Evolutionary conservation across 225 moss, liverwort and hornwort genomes (phyloP), one percentile per base, ranked within the genome.

Genomic region (Sphagnum contortum): DNA sequence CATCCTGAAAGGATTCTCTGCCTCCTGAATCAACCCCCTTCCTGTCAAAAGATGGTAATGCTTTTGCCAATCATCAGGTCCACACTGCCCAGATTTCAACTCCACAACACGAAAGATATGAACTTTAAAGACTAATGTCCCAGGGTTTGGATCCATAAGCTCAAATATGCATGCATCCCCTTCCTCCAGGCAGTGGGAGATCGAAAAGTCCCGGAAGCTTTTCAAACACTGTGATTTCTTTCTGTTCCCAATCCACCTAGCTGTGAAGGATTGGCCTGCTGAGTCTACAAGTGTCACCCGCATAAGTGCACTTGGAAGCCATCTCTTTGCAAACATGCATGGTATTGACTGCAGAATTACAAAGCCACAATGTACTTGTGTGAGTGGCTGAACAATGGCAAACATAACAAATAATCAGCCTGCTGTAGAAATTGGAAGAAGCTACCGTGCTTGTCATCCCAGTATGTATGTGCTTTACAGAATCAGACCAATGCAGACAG

Each of bases 151-250:
- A 67, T 81, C 81, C 72, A 81, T 72, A 58, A 81, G 81, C 65
- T 81, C 77, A 72, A 81, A 81, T 48, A 81, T 77, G 61, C 78
- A 68, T 14, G 77, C 77, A 64, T 81, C 81, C 66, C 81, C 81
- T 68, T 81, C 81, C 67, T 81, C 81, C 60, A 81, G 69, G 69
- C 81, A 81, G 55, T 81, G 81, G 45, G 74, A 75, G 57, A 77
- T 62, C 3, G 81, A 77, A 68, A 81, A 81, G 48, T 81, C 77
- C 69, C 81, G 64, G 50, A 77, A 77, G 68, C 81, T 77, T 62
- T 77, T 81, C 63, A 81, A 72, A 62, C 75, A 77, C 44, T 75
- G 77, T 61, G 77, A 75, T 66, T 77, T 81, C 67, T 81, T 81
- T 45, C 77, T 69, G 57, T 81, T 77, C 48, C 81, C 81, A 70